Evolutionary conservation across 257 asterid genomes (phyloP).

Genomic region (Misopates orontium): DNA sequence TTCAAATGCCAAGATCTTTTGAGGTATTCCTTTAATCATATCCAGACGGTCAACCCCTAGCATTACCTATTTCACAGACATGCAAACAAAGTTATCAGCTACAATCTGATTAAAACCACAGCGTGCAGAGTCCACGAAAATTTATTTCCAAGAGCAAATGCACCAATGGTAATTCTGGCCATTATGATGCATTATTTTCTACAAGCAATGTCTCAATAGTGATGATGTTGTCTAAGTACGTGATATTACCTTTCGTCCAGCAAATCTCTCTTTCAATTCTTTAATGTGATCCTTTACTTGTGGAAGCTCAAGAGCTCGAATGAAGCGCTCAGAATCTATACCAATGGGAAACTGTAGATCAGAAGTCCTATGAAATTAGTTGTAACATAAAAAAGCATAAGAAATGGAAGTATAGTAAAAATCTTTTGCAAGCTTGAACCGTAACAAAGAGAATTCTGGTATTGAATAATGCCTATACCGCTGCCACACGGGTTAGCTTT

Average conservation of each 20-base stretch:
- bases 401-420: slow-evolving; percentile 7
- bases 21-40: slow-evolving; percentile 93
- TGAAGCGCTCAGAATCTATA: slow-evolving; percentile 85
- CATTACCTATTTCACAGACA: slow-evolving; percentile 66
- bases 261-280: slow-evolving; percentile 82
- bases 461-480: slow-evolving; percentile 48
- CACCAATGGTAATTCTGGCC: too few species aligned
- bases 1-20: slow-evolving; percentile 92
- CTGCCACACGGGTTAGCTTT: slow-evolving; percentile 85
- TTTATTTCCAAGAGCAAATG: slow-evolving; percentile 4
- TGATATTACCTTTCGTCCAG: slow-evolving; percentile 67
- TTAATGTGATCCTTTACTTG: slow-evolving; percentile 65
- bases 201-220: too few species aligned
- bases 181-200: too few species aligned
- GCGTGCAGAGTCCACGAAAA: slow-evolving; percentile 6
- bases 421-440: slow-evolving; percentile 24
- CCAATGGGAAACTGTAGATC: slow-evolving; percentile 90
- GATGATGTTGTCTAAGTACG: neutral
- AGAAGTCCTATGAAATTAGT: slow-evolving; percentile 33
- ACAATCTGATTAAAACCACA: neutral
- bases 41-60: slow-evolving; percentile 92
- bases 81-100: slow-evolving; percentile 5
- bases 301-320: slow-evolving; percentile 83
- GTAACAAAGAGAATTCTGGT: slow-evolving; percentile 22
- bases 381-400: neutral